Base-by-base conservation (phyloP, 2,329 filamentous ascomycete genomes). In the Calonectria hongkongensis region DNA sequence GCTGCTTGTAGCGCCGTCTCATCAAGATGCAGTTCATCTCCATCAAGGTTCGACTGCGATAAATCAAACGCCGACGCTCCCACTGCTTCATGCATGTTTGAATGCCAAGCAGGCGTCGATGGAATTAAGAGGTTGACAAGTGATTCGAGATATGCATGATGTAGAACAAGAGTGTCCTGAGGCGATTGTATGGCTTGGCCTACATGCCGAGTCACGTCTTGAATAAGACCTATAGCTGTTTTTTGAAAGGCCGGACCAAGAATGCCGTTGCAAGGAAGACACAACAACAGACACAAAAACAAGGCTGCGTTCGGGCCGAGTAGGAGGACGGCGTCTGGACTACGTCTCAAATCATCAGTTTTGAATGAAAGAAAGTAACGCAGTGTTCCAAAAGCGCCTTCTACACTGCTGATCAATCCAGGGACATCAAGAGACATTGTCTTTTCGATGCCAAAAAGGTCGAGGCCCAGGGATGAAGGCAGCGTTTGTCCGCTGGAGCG, bases 231-330 rank as follows among this genome's bases (percentile, higher is more conserved):
- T 3, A 76, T 50, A 2, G 71, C 66, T 15, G 64, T 68, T 45
- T 30, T 70, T 28, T 75, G 74, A 18, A 76, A 76, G 12, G 68
- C 16, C 4, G 74, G 66, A 8, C 74, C 73, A 36, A 75, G 65
- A 8, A 76, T 56, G 0, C 71, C 74, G 39, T 66, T 65, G 51
- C 73, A 73, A 4, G 74, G 73, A 21, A 75, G 67, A 39, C 71
- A 73, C 2, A 74, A 33, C 13, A 76, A 48, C 21, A 71, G 33
- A 45, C 71, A 72, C 15, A 76, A 27, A 21, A 75, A 76, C 3
- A 76, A 47, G 3, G 71, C 71, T 10, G 73, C 69, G 47, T 74
- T 73, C 36, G 73, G 73, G 10, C 66, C 74, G 4, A 75, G 69
- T 6, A 75, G 71, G 5, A 75, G 50, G 9, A 63, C 56, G 25